These are phyloP conservation scores for Trypanosoma platydactyli DNA, from an alignment of 208 protist genomes.

Conservation along the genomic window DNA sequence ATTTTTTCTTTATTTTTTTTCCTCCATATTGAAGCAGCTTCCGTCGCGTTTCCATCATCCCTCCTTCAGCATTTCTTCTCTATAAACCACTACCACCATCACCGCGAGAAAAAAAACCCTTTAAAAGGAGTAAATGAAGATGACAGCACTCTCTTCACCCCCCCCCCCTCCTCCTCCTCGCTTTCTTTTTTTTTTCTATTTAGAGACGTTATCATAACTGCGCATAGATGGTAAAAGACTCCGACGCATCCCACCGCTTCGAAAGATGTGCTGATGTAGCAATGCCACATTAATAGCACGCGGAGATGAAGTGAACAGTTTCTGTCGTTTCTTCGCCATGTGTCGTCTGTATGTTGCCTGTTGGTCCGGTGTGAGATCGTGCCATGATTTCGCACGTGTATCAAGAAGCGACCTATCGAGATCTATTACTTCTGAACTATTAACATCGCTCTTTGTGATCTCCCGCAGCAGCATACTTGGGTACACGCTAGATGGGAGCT, in stretches of 20 bases:
- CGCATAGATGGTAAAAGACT: constrained; percentile 80
- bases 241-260: constrained; percentile 69
- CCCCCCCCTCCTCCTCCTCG: background rate
- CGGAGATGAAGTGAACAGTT: constrained; percentile 49
- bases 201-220: constrained; percentile 83
- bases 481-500: constrained; percentile 67
- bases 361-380: constrained; percentile 49
- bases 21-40: background rate
- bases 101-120: no score
- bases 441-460: constrained; percentile 85
- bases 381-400: constrained; percentile 40
- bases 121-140: no score
- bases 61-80: no score
- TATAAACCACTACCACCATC: no score
- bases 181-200: constrained; percentile 35
- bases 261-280: constrained; percentile 88
- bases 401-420: constrained; percentile 53
- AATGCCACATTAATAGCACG: constrained; percentile 71
- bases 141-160: no score
- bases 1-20: constrained; percentile 22
- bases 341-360: constrained; percentile 50
- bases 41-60: background rate
- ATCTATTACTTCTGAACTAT: constrained; percentile 70
- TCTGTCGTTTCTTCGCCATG: constrained; percentile 62
- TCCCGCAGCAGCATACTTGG: constrained; percentile 80